Base-by-base conservation (phyloP, 768 basidiomycete genomes). In the Steccherinum ochraceum region DNA sequence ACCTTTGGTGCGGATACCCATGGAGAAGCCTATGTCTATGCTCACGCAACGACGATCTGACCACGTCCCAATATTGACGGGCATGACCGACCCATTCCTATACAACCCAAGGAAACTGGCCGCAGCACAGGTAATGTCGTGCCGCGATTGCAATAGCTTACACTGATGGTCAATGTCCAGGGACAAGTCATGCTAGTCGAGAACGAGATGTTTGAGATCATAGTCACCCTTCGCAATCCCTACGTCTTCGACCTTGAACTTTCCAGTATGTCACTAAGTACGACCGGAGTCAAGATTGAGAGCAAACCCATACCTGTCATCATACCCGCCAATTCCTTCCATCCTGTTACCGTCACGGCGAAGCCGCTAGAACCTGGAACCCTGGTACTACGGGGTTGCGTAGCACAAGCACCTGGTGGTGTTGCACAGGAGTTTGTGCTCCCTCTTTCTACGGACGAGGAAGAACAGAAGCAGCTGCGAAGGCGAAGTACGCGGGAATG, bases 231-330 rank as follows among this genome's bases (percentile, higher is more conserved):
- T n/a, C 81, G 83, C 51, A 99, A 99, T 65, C 91, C 93, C 1
- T 95, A 86, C 65, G 79, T 90, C 3, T 95, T 98, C 65, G 91
- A 94, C 54, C 73, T 99, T 12, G 93, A 97, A 55, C 67, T 98
- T 16, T 83, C 90, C 52, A 83, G 81, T 57, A 64, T 98, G 30
- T 79, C 81, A 3, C 69, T 97, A 13, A 97, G 93, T 56, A 91
- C 93, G 4, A 81, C 86, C 5, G 95, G 96, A 1, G 83, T 84
- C 16, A 61, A 74, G 18, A 89, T 94, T 57, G 78, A 85, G 49
- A 79, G 85, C 7, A 77, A 79, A 48, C 74, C 83, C 2, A 70
- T 83, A 20, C 71, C 81, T 4, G 73, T 89, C 18, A 64, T 79
- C 16, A 73, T 97, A 27, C 88, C 92, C 3, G 79, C 94, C 0